A percentile compares a stretch with the other conserved stretches of the same genome.
phyloP scores from a whole-genome alignment of 2,329 filamentous ascomycete genomes.

The Coniochaeta sp. region DNA sequence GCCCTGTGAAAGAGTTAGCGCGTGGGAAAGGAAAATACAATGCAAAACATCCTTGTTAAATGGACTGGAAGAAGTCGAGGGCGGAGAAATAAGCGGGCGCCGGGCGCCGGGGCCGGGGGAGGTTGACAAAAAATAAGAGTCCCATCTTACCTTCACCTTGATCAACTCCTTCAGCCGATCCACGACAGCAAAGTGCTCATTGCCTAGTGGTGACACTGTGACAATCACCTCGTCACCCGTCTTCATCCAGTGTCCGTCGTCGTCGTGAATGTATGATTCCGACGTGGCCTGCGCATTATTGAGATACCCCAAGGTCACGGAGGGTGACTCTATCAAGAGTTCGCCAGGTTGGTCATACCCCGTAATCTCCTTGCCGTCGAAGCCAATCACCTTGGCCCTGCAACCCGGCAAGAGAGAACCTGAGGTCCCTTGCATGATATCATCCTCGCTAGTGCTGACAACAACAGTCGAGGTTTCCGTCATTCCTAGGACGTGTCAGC shows the following conservation, averaged over 20 bases:
- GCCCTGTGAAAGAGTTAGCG: conserved; percentile 47
- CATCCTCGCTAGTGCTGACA: conserved; percentile 48
- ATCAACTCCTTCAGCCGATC: conserved; percentile 58
- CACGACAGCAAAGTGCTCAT: conserved; percentile 78
- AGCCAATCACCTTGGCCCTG: conserved; percentile 58
- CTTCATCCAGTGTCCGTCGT: conserved; percentile 68
- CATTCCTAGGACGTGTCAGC: conserved; percentile 38
- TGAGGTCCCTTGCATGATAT: conserved; percentile 65
- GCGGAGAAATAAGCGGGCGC: too few relatives aligned
- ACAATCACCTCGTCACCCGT: conserved; percentile 82
- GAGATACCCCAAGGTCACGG: conserved; percentile 74
- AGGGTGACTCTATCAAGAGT: conserved; percentile 69
- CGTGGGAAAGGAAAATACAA: too few relatives aligned
- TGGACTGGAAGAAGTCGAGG: too few relatives aligned
- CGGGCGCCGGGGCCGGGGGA: too few relatives aligned
- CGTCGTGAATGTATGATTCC: conserved; percentile 65
- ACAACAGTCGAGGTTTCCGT: conserved; percentile 74
- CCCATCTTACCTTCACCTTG: conserved; percentile 46
- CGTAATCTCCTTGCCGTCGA: conserved; percentile 64
- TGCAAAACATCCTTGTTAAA: too few relatives aligned
- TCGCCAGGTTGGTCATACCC: conserved; percentile 65
- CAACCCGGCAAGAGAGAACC: conserved; percentile 61
- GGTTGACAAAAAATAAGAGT: too few relatives aligned
- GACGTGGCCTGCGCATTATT: conserved; percentile 78
- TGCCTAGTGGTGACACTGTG: conserved; percentile 52